Conservation (phyloP, 345 rosid species). For the Citropsis articulata region DNA sequence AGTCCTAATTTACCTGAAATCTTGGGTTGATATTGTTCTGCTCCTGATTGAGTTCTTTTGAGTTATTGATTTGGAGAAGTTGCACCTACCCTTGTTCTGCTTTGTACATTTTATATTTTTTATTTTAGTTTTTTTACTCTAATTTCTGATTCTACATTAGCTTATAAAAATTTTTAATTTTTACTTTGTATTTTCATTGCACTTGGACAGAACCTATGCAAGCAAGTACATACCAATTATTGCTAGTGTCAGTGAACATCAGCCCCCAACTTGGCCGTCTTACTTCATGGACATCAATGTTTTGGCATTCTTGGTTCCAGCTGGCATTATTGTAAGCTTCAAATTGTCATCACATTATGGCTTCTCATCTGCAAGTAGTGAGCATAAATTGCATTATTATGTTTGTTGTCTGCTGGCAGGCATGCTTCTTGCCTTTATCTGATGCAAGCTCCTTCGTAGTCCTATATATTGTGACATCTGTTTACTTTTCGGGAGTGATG, state of each 20-base stretch:
- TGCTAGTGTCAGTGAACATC: slow-evolving; percentile 99
- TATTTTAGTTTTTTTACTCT: not conserved
- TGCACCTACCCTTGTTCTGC: not conserved
- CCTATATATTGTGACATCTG: slow-evolving; percentile 93
- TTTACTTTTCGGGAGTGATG: slow-evolving; percentile 99
- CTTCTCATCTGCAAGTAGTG: slow-evolving; percentile 2
- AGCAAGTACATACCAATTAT: slow-evolving; percentile 99
- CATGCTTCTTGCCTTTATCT: slow-evolving; percentile 92
- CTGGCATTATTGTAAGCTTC: slow-evolving; percentile 90
- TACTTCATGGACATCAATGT: slow-evolving; percentile 99
- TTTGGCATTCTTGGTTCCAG: slow-evolving; percentile 98
- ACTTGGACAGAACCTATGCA: slow-evolving; percentile 71
- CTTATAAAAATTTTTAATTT: not conserved
- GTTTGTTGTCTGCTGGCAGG: slow-evolving; percentile 53
- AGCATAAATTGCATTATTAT: slow-evolving; percentile 13
- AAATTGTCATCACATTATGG: slow-evolving; percentile 3
- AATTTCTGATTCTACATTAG: not conserved
- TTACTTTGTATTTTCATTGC: slow-evolving; percentile 11
- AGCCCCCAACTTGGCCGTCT: slow-evolving; percentile 99
- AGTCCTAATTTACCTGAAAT: not conserved
- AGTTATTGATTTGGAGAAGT: not conserved
- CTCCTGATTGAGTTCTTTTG: not conserved
- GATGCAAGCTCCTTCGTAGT: slow-evolving; percentile 94
- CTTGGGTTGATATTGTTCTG: slow-evolving; percentile 4
- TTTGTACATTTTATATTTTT: not conserved